These are phyloP conservation scores for Venturia pyrina DNA, from an alignment of 2,329 filamentous ascomycete species.

Conservation along the genomic window DNA sequence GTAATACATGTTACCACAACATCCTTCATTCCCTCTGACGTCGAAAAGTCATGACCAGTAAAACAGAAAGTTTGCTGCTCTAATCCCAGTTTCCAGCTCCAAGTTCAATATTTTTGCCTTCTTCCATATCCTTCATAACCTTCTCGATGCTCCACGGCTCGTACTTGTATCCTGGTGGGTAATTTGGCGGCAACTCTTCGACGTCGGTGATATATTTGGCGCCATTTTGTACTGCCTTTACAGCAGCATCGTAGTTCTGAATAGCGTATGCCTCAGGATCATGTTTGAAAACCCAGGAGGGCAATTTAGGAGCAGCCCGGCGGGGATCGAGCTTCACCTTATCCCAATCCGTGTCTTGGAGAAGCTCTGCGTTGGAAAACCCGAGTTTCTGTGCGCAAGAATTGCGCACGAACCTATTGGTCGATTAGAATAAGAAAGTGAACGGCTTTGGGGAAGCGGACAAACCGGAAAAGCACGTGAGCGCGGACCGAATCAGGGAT, in stretches of 20 bases:
- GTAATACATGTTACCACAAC: too few species aligned
- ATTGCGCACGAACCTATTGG: conserved; percentile 34
- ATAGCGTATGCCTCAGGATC: conserved; percentile 37
- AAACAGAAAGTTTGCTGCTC: background rate
- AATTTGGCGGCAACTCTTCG: conserved; percentile 11
- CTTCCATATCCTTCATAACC: conserved; percentile 30
- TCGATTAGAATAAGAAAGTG: background rate
- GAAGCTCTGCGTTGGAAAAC: conserved; percentile 9
- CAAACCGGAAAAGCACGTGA: conserved; percentile 33
- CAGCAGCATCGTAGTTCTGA: conserved; percentile 32
- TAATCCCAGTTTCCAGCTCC: conserved; percentile 26
- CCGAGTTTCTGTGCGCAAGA: conserved; percentile 36
- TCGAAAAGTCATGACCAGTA: background rate
- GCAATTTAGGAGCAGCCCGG: conserved; percentile 38
- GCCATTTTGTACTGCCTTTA: conserved; percentile 32
- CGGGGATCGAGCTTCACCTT: conserved; percentile 29
- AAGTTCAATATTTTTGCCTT: conserved; percentile 24
- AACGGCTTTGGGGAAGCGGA: background rate
- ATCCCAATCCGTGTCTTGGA: conserved; percentile 38
- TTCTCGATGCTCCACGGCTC: conserved; percentile 33
- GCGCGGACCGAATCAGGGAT: conserved; percentile 29
- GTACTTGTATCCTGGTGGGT: conserved; percentile 26
- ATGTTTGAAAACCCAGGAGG: conserved; percentile 37
- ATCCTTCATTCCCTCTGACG: too few species aligned
- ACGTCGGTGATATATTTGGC: conserved; percentile 19